Percentiles rank a stretch among this genome's conserved stretches.
phyloP scores from a whole-genome alignment of 176 grass and related monocot genomes.

The Phoenix roebelenii region DNA sequence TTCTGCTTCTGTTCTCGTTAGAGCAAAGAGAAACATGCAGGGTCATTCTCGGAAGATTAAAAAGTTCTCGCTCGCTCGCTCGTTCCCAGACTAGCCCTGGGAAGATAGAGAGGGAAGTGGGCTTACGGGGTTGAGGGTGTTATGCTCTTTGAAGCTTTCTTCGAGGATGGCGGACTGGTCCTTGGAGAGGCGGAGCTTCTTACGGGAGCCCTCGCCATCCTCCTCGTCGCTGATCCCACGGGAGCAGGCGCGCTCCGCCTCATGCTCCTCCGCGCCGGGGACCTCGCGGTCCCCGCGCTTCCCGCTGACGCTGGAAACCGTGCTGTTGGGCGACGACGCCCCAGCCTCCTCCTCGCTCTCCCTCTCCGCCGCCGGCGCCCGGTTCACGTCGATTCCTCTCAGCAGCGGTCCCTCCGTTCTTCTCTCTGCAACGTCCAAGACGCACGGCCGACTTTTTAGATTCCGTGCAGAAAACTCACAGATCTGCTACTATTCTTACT shows the following conservation, averaged over 20 bases:
- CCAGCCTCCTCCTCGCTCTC: constrained; percentile 11
- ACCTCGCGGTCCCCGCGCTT: constrained; percentile 14
- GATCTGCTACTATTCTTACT: no score
- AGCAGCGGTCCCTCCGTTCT: constrained; percentile 40
- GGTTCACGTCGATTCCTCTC: constrained; percentile 77
- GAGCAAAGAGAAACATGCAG: neutral
- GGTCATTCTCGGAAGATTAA: neutral
- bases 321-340: constrained; percentile 16
- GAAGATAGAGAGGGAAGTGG: neutral
- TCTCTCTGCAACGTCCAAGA: neutral
- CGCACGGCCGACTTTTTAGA: no score
- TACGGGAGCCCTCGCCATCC: constrained; percentile 5
- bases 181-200: constrained; percentile 18
- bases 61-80: no score
- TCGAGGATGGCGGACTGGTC: constrained; percentile 13
- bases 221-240: constrained; percentile 7
- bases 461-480: no score
- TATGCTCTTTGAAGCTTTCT: constrained; percentile 10
- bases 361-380: neutral
- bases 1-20: constrained; percentile 3
- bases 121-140: constrained; percentile 8
- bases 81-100: no score
- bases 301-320: constrained; percentile 16
- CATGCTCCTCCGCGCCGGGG: neutral
- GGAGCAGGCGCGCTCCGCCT: constrained; percentile 1